Base-by-base conservation (phyloP, 2,329 filamentous ascomycete species). In the Hymenoscyphus fructigenus region DNA sequence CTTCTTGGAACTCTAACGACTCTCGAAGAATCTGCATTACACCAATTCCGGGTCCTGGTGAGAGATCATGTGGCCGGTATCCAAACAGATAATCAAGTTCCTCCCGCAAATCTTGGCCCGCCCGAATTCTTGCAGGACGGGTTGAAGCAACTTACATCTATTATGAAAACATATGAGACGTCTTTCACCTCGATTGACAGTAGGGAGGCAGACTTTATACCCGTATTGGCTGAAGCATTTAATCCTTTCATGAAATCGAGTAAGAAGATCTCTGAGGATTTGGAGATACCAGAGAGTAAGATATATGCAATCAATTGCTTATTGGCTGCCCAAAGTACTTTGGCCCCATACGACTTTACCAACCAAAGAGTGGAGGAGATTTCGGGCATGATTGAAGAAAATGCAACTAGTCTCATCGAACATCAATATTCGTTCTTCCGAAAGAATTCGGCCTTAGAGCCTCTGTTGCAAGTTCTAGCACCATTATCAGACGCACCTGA, bases 111-210 rank as follows among this genome's bases (percentile, higher is more conserved):
- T 73, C 82, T 96, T 2, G 87, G 86, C 0, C 87, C 91, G 0
- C 94, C 94, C 0, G 85, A 89, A 17, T 97, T 97, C 77, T 79
- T 98, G 0, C 81, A 88, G 44, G 91, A 96, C 63, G 89, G 92
- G 5, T 81, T 99, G 1, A 88, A 92, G 69, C 90, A 91, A 70
- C 81, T 99, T 9, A 85, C 84, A 41, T 83, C 87, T 5, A 88
- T 98, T 60, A 91, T 97, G 82, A 91, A 90, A 75, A 95, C 91
- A 23, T 94, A 93, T 74, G 92, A 96, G 70, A 90, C 91, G 1
- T 96, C 93, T 0, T 81, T 95, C 28, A 85, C 88, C 1, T 79
- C 84, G 2, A 78, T 81, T 0, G 78, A 83, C 9, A 82, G 86
- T 66, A 82, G 84, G 60, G 88, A 89, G 67, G 83, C 85, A 47